Conservation (phyloP, 345 rosid species). For the Eucalyptus pauciflora region DNA sequence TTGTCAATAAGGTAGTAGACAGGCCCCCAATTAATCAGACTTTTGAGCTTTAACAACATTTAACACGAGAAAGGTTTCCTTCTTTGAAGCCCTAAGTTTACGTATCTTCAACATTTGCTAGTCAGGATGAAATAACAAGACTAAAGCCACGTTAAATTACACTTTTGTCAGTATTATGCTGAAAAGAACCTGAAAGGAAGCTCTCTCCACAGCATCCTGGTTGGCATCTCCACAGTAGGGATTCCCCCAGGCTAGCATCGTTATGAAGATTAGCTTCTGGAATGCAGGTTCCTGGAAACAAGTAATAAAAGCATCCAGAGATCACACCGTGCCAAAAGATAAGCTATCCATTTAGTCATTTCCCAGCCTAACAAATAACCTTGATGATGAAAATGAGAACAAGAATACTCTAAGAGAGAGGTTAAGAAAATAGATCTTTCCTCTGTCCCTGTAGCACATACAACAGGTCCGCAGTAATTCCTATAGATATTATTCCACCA, state of each 20-base stretch:
- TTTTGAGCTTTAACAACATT: neutral
- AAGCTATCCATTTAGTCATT: no score
- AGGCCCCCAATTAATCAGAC: neutral
- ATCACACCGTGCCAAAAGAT: neutral
- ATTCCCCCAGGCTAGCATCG: constrained; percentile 94
- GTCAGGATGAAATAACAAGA: neutral
- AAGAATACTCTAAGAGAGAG: neutral
- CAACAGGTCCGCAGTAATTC: neutral
- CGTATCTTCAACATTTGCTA: neutral
- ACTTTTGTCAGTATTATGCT: neutral
- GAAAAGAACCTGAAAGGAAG: constrained; percentile 53
- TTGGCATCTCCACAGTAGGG: constrained; percentile 45
- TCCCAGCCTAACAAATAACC: neutral
- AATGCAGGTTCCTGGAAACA: constrained; percentile 76
- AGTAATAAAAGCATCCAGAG: neutral
- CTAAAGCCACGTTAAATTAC: neutral
- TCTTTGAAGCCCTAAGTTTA: neutral
- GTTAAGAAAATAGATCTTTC: neutral
- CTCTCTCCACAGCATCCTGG: constrained; percentile 16
- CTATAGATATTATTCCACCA: neutral
- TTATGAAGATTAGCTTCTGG: constrained; percentile 78
- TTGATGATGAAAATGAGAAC: neutral
- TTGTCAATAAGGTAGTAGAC: neutral
- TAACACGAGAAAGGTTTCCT: neutral
- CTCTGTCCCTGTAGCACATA: neutral